Evolutionary conservation across 2,329 filamentous ascomycete genomes (phyloP).

Genomic region (Alternaria gaisen): DNA sequence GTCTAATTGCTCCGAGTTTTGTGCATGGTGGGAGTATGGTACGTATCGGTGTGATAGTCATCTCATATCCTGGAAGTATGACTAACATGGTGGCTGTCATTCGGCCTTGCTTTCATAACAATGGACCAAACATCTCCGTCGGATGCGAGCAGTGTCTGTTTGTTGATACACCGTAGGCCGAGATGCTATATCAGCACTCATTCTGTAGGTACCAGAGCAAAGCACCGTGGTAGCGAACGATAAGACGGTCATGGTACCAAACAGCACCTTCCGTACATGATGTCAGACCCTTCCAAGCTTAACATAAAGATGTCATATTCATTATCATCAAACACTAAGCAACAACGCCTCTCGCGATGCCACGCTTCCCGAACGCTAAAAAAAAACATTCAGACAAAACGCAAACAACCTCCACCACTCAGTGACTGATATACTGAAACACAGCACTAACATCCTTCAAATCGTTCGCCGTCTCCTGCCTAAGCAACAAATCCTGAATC

Average conservation of each 20-base stretch:
- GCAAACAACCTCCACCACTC: conserved; percentile 18
- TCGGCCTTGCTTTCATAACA: too few relatives aligned
- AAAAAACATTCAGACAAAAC: not conserved
- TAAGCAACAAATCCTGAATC: conserved; percentile 89
- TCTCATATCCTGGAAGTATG: not conserved
- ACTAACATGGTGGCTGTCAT: not conserved
- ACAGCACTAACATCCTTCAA: conserved; percentile 83
- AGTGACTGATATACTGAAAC: conserved; percentile 98
- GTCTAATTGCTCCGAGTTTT: not conserved
- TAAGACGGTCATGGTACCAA: too few relatives aligned
- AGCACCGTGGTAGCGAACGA: too few relatives aligned
- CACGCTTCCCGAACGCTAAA: conserved; percentile 4
- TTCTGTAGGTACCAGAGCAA: too few relatives aligned
- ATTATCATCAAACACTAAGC: not conserved
- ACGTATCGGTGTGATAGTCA: not conserved
- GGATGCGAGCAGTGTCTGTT: too few relatives aligned
- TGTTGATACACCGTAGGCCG: not conserved
- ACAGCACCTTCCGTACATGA: too few relatives aligned
- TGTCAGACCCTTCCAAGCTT: not conserved
- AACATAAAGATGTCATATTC: not conserved
- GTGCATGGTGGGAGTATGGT: not conserved
- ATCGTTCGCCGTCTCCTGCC: conserved; percentile 79
- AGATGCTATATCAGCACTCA: too few relatives aligned
- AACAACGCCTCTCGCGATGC: not conserved
- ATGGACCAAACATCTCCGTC: not conserved